Percentiles rank a stretch among this genome's conserved stretches.
Conservation (phyloP, 805 yeast species). For the Monosporozyma solicola region DNA sequence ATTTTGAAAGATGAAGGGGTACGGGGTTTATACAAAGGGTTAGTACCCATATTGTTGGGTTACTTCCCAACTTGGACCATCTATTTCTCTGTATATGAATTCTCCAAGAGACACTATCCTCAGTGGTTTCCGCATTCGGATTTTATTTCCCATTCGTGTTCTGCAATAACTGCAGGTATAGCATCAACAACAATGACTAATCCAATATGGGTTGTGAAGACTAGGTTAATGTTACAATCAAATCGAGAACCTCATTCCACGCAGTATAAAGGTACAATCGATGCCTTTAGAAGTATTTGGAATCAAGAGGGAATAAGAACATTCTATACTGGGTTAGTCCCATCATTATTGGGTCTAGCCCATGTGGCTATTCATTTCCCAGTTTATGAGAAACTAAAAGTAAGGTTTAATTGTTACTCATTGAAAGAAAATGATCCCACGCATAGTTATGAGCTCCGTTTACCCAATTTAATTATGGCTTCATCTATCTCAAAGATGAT, state of each 20-base stretch:
- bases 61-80: constrained; percentile 98
- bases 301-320: constrained; percentile 68
- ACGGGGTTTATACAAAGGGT: constrained; percentile 78
- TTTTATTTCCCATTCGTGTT: constrained; percentile 34
- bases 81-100: constrained; percentile 83
- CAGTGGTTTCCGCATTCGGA: constrained; percentile 29
- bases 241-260: constrained; percentile 21
- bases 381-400: constrained; percentile 73
- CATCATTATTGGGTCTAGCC: constrained; percentile 79
- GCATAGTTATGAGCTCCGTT: constrained; percentile 20
- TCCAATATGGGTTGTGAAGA: constrained; percentile 97
- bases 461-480: constrained; percentile 48
- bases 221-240: constrained; percentile 84
- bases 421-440: constrained; percentile 7
- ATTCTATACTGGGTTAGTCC: constrained; percentile 82
- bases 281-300: constrained; percentile 78
- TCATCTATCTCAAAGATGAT: constrained; percentile 78
- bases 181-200: constrained; percentile 77
- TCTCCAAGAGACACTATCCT: constrained; percentile 53
- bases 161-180: constrained; percentile 85
- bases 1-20: constrained; percentile 73
- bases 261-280: constrained; percentile 59
- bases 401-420: constrained; percentile 33
- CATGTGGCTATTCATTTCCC: constrained; percentile 98
- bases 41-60: constrained; percentile 87